Evolutionary conservation across 768 basidiomycete genomes (phyloP).

Genomic region (Lactifluus volemus): DNA sequence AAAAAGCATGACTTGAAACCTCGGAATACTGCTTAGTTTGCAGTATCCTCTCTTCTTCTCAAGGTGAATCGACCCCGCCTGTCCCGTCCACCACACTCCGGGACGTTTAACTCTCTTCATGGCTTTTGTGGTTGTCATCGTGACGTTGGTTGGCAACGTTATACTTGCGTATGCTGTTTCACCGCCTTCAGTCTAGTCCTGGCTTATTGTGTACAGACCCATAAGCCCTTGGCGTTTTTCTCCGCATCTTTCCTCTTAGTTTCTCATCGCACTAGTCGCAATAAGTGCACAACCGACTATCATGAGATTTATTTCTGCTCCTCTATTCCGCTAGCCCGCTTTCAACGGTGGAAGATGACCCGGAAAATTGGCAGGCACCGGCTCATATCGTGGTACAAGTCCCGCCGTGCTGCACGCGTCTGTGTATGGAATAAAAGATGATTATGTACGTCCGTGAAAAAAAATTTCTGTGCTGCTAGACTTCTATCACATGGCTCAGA

Average conservation of each 20-base stretch:
- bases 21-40: conserved; percentile 2
- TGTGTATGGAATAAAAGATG: conserved; percentile 21
- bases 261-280: background rate
- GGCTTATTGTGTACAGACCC: conserved; percentile 7
- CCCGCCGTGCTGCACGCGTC: conserved; percentile 10
- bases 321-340: conserved; percentile 9
- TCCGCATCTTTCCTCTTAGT: conserved; percentile 11
- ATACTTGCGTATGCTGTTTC: conserved; percentile 9
- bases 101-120: conserved; percentile 11
- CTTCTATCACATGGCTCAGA: background rate
- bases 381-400: conserved; percentile 13
- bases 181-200: background rate
- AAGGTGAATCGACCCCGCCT: conserved; percentile 16
- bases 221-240: conserved; percentile 15
- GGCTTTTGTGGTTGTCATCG: conserved; percentile 12
- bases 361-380: background rate
- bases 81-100: conserved; percentile 15
- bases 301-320: conserved; percentile 1
- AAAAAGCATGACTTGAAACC: background rate
- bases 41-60: conserved; percentile 14
- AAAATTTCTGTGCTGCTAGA: background rate
- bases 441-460: conserved; percentile 8
- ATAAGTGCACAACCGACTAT: conserved; percentile 14
- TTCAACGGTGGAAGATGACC: background rate
- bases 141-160: conserved; percentile 17